A percentile compares a stretch with the other conserved stretches of the same genome.
Conservation (phyloP, 2,329 filamentous ascomycete species). For the Penicillium sp. region DNA sequence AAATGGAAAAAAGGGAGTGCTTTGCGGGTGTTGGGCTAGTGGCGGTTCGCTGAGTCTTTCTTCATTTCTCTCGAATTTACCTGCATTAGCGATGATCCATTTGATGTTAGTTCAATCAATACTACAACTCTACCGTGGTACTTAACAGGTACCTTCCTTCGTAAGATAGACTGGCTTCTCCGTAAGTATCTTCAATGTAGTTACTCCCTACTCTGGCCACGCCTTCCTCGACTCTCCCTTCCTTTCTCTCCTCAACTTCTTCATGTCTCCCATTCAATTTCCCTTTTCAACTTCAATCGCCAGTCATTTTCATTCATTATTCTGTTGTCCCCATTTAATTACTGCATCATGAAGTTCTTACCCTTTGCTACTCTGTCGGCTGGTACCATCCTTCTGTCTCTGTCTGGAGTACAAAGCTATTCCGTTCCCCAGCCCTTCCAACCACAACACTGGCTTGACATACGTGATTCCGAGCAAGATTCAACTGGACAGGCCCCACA, state of each 20-base stretch:
- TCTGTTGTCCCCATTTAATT: too few relatives aligned
- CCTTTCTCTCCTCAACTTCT: not conserved
- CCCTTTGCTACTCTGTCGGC: not conserved
- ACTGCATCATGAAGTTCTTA: conserved; percentile 11
- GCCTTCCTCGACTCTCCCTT: too few relatives aligned
- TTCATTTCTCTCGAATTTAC: not conserved
- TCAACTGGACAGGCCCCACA: conserved; percentile 2
- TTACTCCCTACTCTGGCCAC: too few relatives aligned
- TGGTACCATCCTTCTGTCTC: not conserved
- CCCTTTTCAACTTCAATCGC: too few relatives aligned
- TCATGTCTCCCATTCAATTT: not conserved
- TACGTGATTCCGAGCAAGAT: conserved; percentile 2
- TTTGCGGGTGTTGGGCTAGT: not conserved
- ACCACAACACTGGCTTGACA: conserved; percentile 19
- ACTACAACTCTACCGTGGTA: too few relatives aligned
- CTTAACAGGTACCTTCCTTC: too few relatives aligned
- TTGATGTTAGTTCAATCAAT: not conserved
- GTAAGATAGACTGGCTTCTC: too few relatives aligned
- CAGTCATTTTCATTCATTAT: too few relatives aligned
- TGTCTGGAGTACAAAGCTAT: conserved; percentile 9
- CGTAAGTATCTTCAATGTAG: too few relatives aligned
- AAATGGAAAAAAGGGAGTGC: not conserved
- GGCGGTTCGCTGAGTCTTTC: not conserved
- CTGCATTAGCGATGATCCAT: not conserved
- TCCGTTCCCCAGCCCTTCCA: not conserved